Evolutionary conservation across 2,329 filamentous ascomycete genomes (phyloP).

Genomic region (Massarina eburnea): DNA sequence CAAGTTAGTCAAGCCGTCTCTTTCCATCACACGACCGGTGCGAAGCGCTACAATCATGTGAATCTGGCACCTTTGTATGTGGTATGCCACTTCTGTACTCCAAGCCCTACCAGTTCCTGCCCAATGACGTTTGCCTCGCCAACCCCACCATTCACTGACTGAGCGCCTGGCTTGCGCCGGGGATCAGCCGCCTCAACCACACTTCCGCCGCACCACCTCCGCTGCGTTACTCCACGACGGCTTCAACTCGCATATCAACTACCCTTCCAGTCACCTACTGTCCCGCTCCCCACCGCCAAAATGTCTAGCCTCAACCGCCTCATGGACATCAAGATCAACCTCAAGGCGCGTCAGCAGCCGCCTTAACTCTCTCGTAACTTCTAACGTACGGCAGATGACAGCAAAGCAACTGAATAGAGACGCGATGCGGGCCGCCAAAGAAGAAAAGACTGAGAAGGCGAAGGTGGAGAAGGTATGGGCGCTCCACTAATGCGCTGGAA

Average conservation of each 20-base stretch:
- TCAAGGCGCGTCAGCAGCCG: slow-evolving; percentile 51
- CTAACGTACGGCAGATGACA: slow-evolving; percentile 55
- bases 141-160: slow-evolving; percentile 23
- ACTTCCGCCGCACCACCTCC: slow-evolving; percentile 15
- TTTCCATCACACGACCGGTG: neutral
- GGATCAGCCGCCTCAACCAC: slow-evolving; percentile 29
- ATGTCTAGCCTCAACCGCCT: too few relatives aligned
- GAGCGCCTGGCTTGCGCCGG: too few relatives aligned
- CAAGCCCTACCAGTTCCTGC: neutral
- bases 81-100: too few relatives aligned
- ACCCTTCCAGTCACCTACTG: neutral
- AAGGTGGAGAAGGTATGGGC: slow-evolving; percentile 62
- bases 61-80: neutral
- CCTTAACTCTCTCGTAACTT: slow-evolving; percentile 6
- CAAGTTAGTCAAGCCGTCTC: too few relatives aligned
- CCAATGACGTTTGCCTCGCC: slow-evolving; percentile 24
- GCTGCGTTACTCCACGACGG: slow-evolving; percentile 9
- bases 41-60: neutral
- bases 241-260: slow-evolving; percentile 1
- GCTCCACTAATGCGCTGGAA: too few relatives aligned
- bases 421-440: slow-evolving; percentile 62
- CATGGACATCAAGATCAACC: slow-evolving; percentile 64
- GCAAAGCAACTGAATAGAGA: slow-evolving; percentile 65
- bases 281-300: slow-evolving; percentile 11
- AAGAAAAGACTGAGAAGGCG: slow-evolving; percentile 62